Base-by-base conservation (phyloP, 1,284 basidiomycete genomes). In the Fomitopsis pinicola region DNA sequence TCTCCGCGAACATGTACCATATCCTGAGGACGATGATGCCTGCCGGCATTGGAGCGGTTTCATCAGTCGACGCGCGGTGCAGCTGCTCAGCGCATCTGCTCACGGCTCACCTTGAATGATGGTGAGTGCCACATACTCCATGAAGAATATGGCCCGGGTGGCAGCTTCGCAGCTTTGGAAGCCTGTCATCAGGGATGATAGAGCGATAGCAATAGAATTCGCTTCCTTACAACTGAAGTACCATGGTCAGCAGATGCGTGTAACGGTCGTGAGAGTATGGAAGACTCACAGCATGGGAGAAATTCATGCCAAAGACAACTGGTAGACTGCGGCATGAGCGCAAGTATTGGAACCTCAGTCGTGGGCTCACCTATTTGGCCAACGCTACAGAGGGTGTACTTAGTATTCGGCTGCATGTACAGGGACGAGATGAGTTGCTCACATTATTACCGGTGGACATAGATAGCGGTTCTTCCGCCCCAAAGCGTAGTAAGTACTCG, bases 21-120 rank as follows among this genome's bases (percentile, higher is more conserved):
- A 72, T 67, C 5, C 71, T 66, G n/a, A 72, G 62, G 33, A 71
- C 64, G 44, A 72, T 67, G 58, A 72, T 67, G 2, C 63, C 71
- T 72, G 45, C 35, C 10, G 14, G 33, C 0, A 42, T 3, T 30
- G 30, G n/a, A 10, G 9, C 22, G 7, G 3, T 45, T 35, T 35
- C 57, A 35, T 26, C 15, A 9, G 42, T 15, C 45, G 50, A n/a
- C 44, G 14, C 40, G n/a, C 1, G n/a, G 28, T 26, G 28, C 33
- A 19, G 22, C 22, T 22, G 22, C 22, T 22, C 1, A 22, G 9
- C 7, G 6, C 7, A 12, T 26, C 53, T 12, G 12, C 15, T 10
- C 14, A 8, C 17, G 42, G 17, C 56, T 35, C 28, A 67, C 69
- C 67, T 68, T 72, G 69, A 12, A 68, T 64, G 26, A 71, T 59